These are phyloP conservation scores for Ceratocystis alfenasii DNA, from an alignment of 2,329 filamentous ascomycete genomes.

Conservation along the genomic window DNA sequence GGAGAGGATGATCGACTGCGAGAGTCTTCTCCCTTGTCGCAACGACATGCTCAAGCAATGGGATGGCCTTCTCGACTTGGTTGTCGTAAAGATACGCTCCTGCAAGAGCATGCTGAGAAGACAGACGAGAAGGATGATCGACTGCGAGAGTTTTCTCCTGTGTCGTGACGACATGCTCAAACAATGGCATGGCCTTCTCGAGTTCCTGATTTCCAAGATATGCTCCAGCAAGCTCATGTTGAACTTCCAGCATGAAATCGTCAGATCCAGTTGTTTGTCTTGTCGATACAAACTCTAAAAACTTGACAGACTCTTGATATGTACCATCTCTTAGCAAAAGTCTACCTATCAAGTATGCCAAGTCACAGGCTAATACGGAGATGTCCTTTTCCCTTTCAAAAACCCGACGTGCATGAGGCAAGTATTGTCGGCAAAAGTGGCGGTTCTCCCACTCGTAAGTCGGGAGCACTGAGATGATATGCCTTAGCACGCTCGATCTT, in stretches of 20 bases:
- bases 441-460: neutral
- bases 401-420: neutral
- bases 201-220: no score
- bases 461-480: neutral
- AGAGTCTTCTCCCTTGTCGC: neutral
- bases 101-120: rapidly evolving
- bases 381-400: neutral
- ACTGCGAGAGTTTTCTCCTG: rapidly evolving
- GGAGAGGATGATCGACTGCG: neutral
- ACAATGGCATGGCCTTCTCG: neutral
- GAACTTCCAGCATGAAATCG: no score
- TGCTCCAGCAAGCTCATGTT: no score
- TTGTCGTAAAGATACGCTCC: no score
- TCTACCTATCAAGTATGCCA: neutral
- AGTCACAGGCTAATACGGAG: no score
- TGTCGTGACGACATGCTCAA: neutral
- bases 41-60: no score
- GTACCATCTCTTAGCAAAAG: neutral
- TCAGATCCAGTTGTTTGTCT: no score
- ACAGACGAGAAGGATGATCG: no score
- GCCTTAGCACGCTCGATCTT: neutral
- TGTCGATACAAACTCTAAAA: neutral
- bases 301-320: no score
- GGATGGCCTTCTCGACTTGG: no score
- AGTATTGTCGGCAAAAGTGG: neutral